A percentile compares a stretch with the other conserved stretches of the same genome.
Evolutionary conservation across 2,329 filamentous ascomycete genomes (phyloP).

Genomic region (Zymoseptoria passerinii): DNA sequence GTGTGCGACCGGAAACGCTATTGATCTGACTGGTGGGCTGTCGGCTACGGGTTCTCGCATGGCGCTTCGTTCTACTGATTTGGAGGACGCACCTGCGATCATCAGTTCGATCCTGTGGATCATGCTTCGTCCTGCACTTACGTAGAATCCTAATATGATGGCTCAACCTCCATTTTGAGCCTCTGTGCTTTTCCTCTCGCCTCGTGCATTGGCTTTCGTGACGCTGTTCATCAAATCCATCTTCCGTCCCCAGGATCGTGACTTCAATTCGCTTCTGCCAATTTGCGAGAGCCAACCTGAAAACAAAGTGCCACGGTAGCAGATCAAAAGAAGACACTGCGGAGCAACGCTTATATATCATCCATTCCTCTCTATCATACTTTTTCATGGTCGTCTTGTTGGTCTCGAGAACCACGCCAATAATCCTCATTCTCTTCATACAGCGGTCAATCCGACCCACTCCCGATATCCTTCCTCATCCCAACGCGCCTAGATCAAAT

Average conservation of each 20-base stretch:
- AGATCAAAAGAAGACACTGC: neutral
- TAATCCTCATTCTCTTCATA: neutral
- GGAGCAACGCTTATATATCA: neutral
- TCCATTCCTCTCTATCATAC: neutral
- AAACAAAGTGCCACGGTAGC: neutral
- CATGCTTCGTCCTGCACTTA: neutral
- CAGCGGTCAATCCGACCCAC: neutral
- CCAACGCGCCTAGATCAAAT: conserved; percentile 37
- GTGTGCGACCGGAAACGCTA: neutral
- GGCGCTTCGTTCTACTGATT: neutral
- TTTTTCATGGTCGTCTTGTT: neutral
- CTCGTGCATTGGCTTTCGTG: too few relatives aligned
- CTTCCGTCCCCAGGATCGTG: neutral
- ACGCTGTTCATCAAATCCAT: neutral
- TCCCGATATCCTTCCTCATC: neutral
- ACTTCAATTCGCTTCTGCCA: neutral
- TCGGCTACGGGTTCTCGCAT: neutral
- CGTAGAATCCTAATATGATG: neutral
- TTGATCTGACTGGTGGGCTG: neutral
- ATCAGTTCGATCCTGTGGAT: neutral
- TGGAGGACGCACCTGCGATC: neutral
- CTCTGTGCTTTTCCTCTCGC: neutral
- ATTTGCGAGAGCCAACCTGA: neutral
- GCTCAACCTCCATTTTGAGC: neutral
- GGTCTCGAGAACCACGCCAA: neutral